These are phyloP conservation scores for Vitis hybrid DNA, from an alignment of 177 flowering plant genomes.

Conservation along the genomic window DNA sequence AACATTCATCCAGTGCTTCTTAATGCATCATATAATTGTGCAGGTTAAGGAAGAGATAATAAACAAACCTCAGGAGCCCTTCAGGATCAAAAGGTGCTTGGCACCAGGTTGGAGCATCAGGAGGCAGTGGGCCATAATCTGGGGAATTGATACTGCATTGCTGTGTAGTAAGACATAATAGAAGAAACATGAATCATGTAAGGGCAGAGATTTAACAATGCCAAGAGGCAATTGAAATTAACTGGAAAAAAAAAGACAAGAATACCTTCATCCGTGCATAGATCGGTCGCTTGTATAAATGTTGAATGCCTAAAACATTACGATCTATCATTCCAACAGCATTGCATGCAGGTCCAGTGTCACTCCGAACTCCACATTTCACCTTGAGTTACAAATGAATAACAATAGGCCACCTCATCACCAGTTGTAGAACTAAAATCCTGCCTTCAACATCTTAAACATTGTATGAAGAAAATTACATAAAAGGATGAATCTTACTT, in stretches of 20 bases:
- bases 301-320: conserved; percentile 58
- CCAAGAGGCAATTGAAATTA: background rate
- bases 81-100: conserved; percentile 93
- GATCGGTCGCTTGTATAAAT: conserved; percentile 55
- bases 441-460: background rate
- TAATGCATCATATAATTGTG: background rate
- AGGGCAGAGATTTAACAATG: background rate
- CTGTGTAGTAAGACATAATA: conserved; percentile 27
- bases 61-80: conserved; percentile 68
- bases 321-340: conserved; percentile 86
- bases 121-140: conserved; percentile 67
- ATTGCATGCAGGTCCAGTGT: conserved; percentile 83
- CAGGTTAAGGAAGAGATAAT: background rate
- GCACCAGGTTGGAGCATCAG: conserved; percentile 85
- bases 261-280: conserved; percentile 63
- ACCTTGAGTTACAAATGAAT: conserved; percentile 37
- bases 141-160: conserved; percentile 76
- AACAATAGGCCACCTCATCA: background rate
- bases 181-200: background rate
- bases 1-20: background rate
- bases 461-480: background rate
- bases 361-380: conserved; percentile 74
- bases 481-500: conserved; percentile 31
- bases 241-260: background rate
- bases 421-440: background rate